Evolutionary conservation across 2,329 filamentous ascomycete species (phyloP).

Genomic region (Pestalotiopsis sp.): DNA sequence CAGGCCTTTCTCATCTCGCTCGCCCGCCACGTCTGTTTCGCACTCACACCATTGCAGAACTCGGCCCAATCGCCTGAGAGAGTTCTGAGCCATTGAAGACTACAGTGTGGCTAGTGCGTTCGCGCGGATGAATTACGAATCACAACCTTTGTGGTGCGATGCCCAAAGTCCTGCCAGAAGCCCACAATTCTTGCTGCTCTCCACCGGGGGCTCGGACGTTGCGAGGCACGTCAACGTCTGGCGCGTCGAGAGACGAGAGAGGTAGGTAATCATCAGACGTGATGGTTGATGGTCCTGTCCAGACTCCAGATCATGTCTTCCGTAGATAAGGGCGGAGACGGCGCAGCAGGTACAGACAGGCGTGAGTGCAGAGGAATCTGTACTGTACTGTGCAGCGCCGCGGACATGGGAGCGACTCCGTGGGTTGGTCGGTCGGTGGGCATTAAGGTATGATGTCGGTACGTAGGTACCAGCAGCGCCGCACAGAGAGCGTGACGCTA

Average conservation of each 20-base stretch:
- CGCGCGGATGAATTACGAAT: slow-evolving; percentile 23
- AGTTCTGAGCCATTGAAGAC: slow-evolving; percentile 20
- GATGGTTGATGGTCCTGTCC: slow-evolving; percentile 17
- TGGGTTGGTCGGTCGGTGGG: too few relatives aligned
- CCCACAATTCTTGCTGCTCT: slow-evolving; percentile 13
- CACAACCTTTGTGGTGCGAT: slow-evolving; percentile 20
- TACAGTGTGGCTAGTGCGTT: slow-evolving; percentile 24
- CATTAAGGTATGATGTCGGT: too few relatives aligned
- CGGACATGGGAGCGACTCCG: neutral
- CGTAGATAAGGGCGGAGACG: slow-evolving; percentile 15
- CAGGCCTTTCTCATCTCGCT: slow-evolving; percentile 9
- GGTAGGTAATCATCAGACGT: neutral
- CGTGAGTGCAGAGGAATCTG: slow-evolving; percentile 9
- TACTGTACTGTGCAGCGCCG: slow-evolving; percentile 1
- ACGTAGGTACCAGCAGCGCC: neutral
- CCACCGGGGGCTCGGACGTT: slow-evolving; percentile 18
- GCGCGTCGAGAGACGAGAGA: slow-evolving; percentile 8
- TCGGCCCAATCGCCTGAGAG: slow-evolving; percentile 15
- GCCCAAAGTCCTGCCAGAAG: slow-evolving; percentile 15
- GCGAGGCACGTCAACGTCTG: slow-evolving; percentile 28
- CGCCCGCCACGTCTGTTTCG: slow-evolving; percentile 18
- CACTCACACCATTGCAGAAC: slow-evolving; percentile 22
- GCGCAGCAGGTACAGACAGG: neutral
- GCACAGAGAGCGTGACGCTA: slow-evolving; percentile 20
- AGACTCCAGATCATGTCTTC: slow-evolving; percentile 19